Percentiles rank a stretch among this genome's conserved stretches.
Conservation (phyloP, 768 basidiomycete genomes). For the Naematelia encephala region DNA sequence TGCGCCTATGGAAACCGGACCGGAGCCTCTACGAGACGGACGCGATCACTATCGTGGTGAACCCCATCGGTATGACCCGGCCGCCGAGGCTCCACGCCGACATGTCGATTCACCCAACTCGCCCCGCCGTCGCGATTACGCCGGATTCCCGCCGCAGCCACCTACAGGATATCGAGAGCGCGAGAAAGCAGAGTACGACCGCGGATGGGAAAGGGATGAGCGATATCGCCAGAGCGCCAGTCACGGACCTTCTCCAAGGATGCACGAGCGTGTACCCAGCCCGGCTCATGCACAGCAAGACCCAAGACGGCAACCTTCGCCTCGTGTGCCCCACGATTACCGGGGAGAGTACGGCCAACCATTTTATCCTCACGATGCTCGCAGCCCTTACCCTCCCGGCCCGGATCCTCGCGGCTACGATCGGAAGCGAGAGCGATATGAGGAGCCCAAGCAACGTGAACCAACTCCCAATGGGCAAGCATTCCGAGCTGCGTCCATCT, state of each 20-base stretch:
- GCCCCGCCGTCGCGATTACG: constrained; percentile 34
- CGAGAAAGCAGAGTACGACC: constrained; percentile 52
- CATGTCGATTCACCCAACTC: constrained; percentile 34
- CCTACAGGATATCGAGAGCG: constrained; percentile 22
- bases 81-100: constrained; percentile 18
- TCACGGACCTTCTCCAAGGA: constrained; percentile 28
- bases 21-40: constrained; percentile 16
- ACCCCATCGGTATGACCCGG: constrained; percentile 20
- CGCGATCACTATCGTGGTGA: constrained; percentile 11
- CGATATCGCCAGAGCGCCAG: neutral
- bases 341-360: constrained; percentile 7
- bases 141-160: constrained; percentile 21
- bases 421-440: constrained; percentile 25
- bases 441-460: constrained; percentile 11
- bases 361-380: constrained; percentile 27
- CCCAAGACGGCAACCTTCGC: constrained; percentile 22
- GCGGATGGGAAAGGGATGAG: constrained; percentile 49
- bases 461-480: constrained; percentile 13
- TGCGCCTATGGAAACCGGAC: constrained; percentile 47
- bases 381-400: constrained; percentile 56
- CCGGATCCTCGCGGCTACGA: constrained; percentile 24
- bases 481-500: constrained; percentile 23
- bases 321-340: constrained; percentile 15
- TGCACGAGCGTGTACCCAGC: constrained; percentile 52
- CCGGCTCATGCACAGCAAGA: constrained; percentile 53